Evolutionary conservation across 768 basidiomycete species (phyloP), one percentile per base, ranked within the genome.

Genomic region (Podaxis pistillaris): DNA sequence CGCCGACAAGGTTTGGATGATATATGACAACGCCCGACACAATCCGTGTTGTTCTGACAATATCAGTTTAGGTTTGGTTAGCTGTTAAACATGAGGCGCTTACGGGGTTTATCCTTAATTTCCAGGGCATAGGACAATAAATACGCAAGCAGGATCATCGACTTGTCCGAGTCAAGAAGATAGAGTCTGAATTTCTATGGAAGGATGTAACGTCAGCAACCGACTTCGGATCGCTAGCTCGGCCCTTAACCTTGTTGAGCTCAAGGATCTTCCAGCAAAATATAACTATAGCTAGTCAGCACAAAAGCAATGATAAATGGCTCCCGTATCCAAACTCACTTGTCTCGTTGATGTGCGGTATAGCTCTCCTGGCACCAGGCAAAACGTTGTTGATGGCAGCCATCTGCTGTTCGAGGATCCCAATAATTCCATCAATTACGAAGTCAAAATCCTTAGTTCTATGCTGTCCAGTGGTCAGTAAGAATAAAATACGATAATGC

Each of bases 201-300:
- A n/a, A 46, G 56, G 40, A 61, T 19, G 49, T 19, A 15, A 62
- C 24, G 19, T 66, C 26, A 68, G 52, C 15, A 40, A 37, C 11
- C 12, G 36, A 4, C 22, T 15, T 9, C 36, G 28, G 12, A 56
- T 3, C 59, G 24, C 2, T 53, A 52, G 30, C 2, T 19, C 24
- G n/a, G 53, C 33, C 9, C 19, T 30, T 30, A 19, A 94, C 95
- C 81, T 93, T 97, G 78, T 98, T 98, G 24, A 93, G 74, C 65
- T 98, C 96, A 41, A 97, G 78, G 73, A 94, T 84, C 75, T 95
- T 92, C 96, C 96, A 98, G 55, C 96, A 82, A 60, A 93, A 78
- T 12, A 91, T 78, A 46, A 93, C 92, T 91, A 19, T 19, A 17
- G 38, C 49, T n/a, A 26, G 44, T 46, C 44, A 46, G 44, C 15